Percentiles rank a stretch among this genome's conserved stretches.
Conservation (phyloP, 164 flowering plant species). For the Piper betle region DNA sequence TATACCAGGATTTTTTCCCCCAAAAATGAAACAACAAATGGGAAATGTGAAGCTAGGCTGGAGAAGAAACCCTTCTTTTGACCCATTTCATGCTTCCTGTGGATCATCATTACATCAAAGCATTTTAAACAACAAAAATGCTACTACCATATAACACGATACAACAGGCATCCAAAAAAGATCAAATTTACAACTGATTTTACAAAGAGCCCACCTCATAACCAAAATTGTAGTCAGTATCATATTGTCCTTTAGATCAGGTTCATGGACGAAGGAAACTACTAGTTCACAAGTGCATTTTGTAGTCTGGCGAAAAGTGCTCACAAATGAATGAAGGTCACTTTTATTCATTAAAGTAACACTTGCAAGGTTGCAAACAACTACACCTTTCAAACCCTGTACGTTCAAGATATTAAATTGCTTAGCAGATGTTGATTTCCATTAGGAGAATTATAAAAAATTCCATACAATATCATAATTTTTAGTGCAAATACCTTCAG, state of each 20-base stretch:
- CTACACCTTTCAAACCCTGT: slow-evolving; percentile 48
- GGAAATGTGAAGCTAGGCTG: slow-evolving; percentile 46
- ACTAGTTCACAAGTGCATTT: slow-evolving; percentile 38
- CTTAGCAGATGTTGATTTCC: not conserved
- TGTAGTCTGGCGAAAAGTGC: slow-evolving; percentile 42
- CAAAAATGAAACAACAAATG: slow-evolving; percentile 52
- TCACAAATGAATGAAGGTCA: slow-evolving; percentile 32
- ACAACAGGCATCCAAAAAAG: not conserved
- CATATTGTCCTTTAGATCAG: slow-evolving; percentile 48
- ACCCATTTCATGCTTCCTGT: slow-evolving; percentile 16
- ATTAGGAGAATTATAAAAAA: not conserved
- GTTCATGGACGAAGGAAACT: slow-evolving; percentile 43
- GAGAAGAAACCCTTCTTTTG: slow-evolving; percentile 46
- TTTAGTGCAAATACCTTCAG: slow-evolving; percentile 35
- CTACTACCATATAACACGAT: not conserved
- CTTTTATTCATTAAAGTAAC: slow-evolving; percentile 21
- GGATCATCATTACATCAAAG: slow-evolving; percentile 16
- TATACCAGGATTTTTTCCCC: slow-evolving; percentile 18
- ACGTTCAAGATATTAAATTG: not conserved
- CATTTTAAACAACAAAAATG: not conserved
- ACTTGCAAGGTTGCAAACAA: slow-evolving; percentile 54
- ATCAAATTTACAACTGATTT: not conserved
- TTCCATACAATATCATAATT: not conserved
- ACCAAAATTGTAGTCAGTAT: slow-evolving; percentile 52
- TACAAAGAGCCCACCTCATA: slow-evolving; percentile 37